Base-by-base conservation (phyloP, 257 asterid genomes). In the Cinchona pubescens region DNA sequence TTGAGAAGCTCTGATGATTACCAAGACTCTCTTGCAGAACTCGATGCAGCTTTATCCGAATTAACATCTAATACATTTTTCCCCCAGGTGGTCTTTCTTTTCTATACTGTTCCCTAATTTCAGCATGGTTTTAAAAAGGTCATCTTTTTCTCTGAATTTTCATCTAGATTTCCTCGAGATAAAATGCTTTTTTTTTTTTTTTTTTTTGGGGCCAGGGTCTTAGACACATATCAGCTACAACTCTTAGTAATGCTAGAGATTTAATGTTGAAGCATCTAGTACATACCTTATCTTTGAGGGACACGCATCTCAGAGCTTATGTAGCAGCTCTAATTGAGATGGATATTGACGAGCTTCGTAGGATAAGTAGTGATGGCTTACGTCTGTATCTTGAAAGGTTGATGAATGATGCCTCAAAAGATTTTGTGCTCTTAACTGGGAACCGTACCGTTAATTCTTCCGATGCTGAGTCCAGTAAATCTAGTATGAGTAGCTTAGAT, bases 251-350 rank as follows among this genome's bases (percentile, higher is more conserved):
- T 68, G 89, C 94, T 15, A 83, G 73, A 66, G 77, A 78, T 66
- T 81, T 88, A 34, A 70, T 91, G 77, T 64, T 89, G 67, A 82
- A 85, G 79, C 87, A 74, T 70, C 83, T 92, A 37, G 77, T 87
- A 69, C 87, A 85, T 5, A 38, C 93, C 13, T 80, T 91, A 30
- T 92, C 97, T 9, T 61, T 91, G 79, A 87, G 96, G 69, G 97
- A 89, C 53, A 69, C 85, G 15, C 92, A 88, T 80, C 83, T 92
- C 15, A 91, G 84, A 81, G 90, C 92, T 80, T 30, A 82, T 48
- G 30, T 87, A 25, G 51, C 78, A 55, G 93, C 97, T 35, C 73
- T 81, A n/a, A 80, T 86, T 69, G 90, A 89, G 89, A 83, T 85
- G 87, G 96, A 92, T 75, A 27, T 79, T 74, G 82, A 80, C 73